Conservation (phyloP, 768 basidiomycete species). For the Leccinum obscurum region DNA sequence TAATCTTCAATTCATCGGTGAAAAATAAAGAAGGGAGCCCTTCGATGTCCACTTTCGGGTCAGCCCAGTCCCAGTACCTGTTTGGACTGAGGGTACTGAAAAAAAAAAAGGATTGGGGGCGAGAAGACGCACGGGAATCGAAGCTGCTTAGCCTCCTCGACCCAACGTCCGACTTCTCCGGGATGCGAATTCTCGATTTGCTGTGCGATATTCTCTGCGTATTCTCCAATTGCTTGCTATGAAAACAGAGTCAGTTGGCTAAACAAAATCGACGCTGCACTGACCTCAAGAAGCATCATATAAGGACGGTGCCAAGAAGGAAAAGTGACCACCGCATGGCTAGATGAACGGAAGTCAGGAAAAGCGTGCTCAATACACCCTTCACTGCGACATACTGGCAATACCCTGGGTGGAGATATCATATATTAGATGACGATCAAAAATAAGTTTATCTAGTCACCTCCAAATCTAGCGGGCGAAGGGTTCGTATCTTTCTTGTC, state of each 20-base stretch:
- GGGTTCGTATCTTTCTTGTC: slow-evolving; percentile 30
- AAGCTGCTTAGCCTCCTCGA: slow-evolving; percentile 22
- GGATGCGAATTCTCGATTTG: slow-evolving; percentile 25
- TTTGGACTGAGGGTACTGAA: not conserved
- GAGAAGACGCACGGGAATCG: slow-evolving; percentile 27
- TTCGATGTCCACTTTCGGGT: slow-evolving; percentile 15
- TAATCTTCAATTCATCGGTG: slow-evolving; percentile 11
- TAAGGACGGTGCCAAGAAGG: slow-evolving; percentile 30
- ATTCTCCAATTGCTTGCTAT: slow-evolving; percentile 30
- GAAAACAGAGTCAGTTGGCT: not conserved
- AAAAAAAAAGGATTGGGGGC: not conserved
- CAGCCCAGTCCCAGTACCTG: slow-evolving; percentile 35
- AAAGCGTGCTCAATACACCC: not conserved
- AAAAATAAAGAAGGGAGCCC: slow-evolving; percentile 26
- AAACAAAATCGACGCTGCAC: not conserved
- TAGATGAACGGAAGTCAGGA: slow-evolving; percentile 1
- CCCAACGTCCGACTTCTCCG: slow-evolving; percentile 20
- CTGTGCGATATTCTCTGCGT: slow-evolving; percentile 23
- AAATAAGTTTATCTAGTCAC: slow-evolving; percentile 4
- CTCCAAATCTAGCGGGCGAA: slow-evolving; percentile 29
- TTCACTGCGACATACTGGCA: slow-evolving; percentile 23
- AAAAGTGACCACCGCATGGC: slow-evolving; percentile 24
- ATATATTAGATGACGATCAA: not conserved
- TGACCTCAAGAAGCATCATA: slow-evolving; percentile 27
- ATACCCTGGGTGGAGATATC: slow-evolving; percentile 17